Percentiles rank a stretch among this genome's conserved stretches.
These are phyloP conservation scores for Mycena belliarum DNA, from an alignment of 768 basidiomycete genomes.

Conservation along the genomic window DNA sequence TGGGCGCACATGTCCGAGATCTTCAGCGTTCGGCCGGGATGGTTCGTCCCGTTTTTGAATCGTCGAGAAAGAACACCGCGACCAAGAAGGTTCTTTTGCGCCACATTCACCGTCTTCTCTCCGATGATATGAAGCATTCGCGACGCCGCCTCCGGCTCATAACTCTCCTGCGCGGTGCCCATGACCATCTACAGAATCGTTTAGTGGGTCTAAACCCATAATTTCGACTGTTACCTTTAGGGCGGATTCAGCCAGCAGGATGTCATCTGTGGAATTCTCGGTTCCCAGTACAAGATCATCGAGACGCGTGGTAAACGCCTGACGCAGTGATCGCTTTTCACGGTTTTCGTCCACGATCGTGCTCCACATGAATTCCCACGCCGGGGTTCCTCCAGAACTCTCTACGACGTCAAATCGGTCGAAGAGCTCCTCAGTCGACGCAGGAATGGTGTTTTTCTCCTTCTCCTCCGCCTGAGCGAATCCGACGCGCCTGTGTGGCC, in stretches of 20 bases:
- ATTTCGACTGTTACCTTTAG: conserved; percentile 54
- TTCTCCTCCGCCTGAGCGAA: conserved; percentile 48
- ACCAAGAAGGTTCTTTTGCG: conserved; percentile 59
- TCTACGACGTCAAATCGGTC: conserved; percentile 54
- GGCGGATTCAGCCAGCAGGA: conserved; percentile 63
- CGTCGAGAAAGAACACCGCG: conserved; percentile 67
- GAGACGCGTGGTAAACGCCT: conserved; percentile 50
- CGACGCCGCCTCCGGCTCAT: conserved; percentile 61
- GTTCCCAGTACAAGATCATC: conserved; percentile 38
- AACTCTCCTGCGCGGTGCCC: conserved; percentile 69
- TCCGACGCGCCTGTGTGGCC: conserved; percentile 55
- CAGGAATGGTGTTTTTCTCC: conserved; percentile 38
- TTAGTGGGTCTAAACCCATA: neutral
- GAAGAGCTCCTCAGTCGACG: conserved; percentile 44
- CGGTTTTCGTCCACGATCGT: conserved; percentile 71
- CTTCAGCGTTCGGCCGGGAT: conserved; percentile 72
- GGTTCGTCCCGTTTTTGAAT: conserved; percentile 62
- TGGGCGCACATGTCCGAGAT: conserved; percentile 66
- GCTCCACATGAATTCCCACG: conserved; percentile 79
- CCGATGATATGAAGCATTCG: conserved; percentile 57
- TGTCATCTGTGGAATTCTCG: conserved; percentile 37
- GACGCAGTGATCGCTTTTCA: conserved; percentile 64
- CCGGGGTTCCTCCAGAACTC: conserved; percentile 38
- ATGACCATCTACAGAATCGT: conserved; percentile 63
- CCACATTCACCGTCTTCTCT: conserved; percentile 53